Conservation (phyloP, 495 filamentous ascomycete species). For the Aspergillus bridgeri region DNA sequence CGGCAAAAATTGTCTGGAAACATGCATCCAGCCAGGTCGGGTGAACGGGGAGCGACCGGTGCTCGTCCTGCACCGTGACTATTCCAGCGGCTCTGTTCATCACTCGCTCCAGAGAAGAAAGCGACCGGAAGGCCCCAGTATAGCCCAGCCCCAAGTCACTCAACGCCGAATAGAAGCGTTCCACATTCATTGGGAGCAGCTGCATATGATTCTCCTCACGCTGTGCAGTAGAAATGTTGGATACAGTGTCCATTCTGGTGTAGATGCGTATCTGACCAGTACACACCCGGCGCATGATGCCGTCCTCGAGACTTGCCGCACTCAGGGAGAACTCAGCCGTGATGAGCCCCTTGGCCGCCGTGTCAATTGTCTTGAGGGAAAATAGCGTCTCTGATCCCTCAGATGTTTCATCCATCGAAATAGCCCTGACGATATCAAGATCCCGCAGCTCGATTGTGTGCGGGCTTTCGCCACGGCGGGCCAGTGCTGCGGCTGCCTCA, state of each 20-base stretch:
- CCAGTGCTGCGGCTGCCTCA: constrained; percentile 27
- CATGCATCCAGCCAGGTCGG: constrained; percentile 48
- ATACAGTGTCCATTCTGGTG: neutral
- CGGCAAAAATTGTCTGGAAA: constrained; percentile 45
- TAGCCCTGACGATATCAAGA: constrained; percentile 19
- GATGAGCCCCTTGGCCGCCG: too few relatives aligned
- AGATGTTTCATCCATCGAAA: neutral
- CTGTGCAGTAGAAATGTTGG: too few relatives aligned
- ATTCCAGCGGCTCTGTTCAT: constrained; percentile 10
- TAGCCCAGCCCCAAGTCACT: constrained; percentile 21
- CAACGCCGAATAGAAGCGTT: constrained; percentile 23
- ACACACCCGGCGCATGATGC: too few relatives aligned
- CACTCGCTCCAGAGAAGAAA: constrained; percentile 9
- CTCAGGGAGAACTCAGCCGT: neutral
- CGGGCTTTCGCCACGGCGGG: neutral
- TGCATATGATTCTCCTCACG: too few relatives aligned
- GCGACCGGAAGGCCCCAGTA: constrained; percentile 16
- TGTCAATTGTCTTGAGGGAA: too few relatives aligned
- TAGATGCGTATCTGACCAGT: too few relatives aligned
- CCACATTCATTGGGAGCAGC: constrained; percentile 29
- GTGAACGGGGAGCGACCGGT: constrained; percentile 25
- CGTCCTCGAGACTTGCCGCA: too few relatives aligned
- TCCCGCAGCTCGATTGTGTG: constrained; percentile 13
- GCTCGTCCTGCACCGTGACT: neutral
- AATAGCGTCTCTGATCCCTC: neutral